phyloP scores from a whole-genome alignment of 140 eudicot genomes.

The Senecio squalidus region DNA sequence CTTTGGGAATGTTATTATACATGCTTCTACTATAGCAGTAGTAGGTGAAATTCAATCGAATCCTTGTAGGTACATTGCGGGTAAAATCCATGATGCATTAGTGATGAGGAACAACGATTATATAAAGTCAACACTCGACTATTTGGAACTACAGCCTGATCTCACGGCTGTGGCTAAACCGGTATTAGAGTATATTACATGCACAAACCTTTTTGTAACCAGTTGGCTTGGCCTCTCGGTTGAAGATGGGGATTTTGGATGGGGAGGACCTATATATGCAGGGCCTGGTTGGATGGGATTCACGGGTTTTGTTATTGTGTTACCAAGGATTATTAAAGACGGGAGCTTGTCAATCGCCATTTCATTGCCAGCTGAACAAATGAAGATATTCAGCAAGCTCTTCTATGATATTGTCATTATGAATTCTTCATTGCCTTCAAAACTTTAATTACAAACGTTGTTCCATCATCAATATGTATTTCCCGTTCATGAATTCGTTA shows the following conservation, averaged over 20 bases:
- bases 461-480: neutral
- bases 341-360: neutral
- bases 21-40: neutral
- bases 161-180: neutral
- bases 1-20: neutral
- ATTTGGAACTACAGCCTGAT: constrained; percentile 1
- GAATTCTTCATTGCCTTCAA: neutral
- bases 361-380: neutral
- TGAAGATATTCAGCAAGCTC: neutral
- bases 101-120: neutral
- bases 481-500: too few species aligned
- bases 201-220: neutral
- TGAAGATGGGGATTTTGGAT: neutral
- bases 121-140: neutral
- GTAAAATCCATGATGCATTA: neutral
- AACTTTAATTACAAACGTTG: neutral
- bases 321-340: neutral
- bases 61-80: neutral
- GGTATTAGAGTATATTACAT: neutral
- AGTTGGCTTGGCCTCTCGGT: neutral
- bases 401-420: neutral
- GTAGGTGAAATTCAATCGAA: neutral
- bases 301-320: neutral
- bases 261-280: neutral
- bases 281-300: neutral